Evolutionary conservation across 306 rosid species (phyloP), one percentile per base, ranked within the genome.

Genomic region (Ammopiptanthus mongolicus): DNA sequence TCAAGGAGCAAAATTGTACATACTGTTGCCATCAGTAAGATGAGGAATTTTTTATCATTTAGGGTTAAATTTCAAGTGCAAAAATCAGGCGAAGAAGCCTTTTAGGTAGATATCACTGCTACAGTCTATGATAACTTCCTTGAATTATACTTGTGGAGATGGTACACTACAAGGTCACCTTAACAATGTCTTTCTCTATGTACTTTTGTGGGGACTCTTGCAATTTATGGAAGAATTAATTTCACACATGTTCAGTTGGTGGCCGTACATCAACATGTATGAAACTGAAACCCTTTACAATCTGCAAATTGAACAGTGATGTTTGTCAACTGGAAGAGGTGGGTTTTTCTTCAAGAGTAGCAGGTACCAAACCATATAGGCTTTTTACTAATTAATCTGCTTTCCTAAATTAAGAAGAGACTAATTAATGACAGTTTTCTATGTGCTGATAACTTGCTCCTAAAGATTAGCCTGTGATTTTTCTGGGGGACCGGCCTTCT

Each of bases 1-100:
- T 42, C 58, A 79, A 65, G n/a, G 80, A 80, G 76, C 36, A 68
- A 69, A 55, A 44, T 48, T 69, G 52, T 46, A 21, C 7, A 3
- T 39, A 67, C 33, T 60, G 59, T 61, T 71, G 31, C 44, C 74
- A 42, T 84, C 60, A 56, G 1, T 39, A 48, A 15, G 75, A 36
- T 23, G 33, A 23, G 76, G 33, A 39, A 25, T 1, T 13, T 59
- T 25, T 73, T 22, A 47, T 15, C 48, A 31, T 44, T 53, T 63
- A 10, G 57, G 47, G 66, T 39, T 65, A 22, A 76, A 64, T 52
- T 75, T 41, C 55, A 5, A 64, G 47, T 36, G 6, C 44, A 37
- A 50, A 33, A 59, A 15, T 14, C 19, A 11, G 14, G 28, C 3
- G 9, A 60, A 62, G 57, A 37, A 19, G 29, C 3, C 19, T 28